Evolutionary conservation across 768 basidiomycete species (phyloP).

Genomic region (Favolaschia claudopus): DNA sequence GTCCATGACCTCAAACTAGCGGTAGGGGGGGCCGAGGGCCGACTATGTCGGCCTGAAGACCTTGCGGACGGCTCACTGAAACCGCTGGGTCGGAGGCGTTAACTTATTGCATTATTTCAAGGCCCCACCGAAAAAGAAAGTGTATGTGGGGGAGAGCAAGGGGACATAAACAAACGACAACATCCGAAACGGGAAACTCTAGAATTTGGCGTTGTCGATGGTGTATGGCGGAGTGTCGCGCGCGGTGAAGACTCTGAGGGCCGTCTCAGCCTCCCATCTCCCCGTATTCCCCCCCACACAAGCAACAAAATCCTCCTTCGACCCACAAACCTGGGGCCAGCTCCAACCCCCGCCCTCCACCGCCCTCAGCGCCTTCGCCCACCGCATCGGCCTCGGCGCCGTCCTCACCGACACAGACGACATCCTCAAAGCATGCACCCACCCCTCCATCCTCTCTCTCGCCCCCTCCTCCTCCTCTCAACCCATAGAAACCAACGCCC

Average conservation of each 20-base stretch:
- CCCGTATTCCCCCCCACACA: conserved; percentile 58
- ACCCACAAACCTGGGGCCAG: conserved; percentile 72
- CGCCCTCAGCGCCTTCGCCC: conserved; percentile 77
- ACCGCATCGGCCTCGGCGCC: conserved; percentile 75
- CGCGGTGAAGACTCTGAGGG: conserved; percentile 34
- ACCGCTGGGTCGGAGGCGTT: too few species aligned
- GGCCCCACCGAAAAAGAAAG: too few species aligned
- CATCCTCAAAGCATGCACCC: conserved; percentile 81
- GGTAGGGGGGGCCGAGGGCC: too few species aligned
- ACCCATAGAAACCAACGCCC: conserved; percentile 79
- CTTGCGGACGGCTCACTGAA: too few species aligned
- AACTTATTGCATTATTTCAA: too few species aligned
- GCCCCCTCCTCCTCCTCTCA: conserved; percentile 62
- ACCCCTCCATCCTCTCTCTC: conserved; percentile 69
- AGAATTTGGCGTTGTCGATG: too few species aligned
- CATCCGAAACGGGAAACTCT: too few species aligned
- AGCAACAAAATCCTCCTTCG: conserved; percentile 52
- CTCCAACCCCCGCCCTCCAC: conserved; percentile 76
- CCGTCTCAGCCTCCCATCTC: conserved; percentile 64
- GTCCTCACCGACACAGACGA: conserved; percentile 61
- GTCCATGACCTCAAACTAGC: too few species aligned
- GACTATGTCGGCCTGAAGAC: too few species aligned
- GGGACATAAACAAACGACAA: too few species aligned
- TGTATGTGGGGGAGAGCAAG: too few species aligned
- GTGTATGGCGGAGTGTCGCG: conserved; percentile 61